These are phyloP conservation scores for Paracorniculantispora psalliotae DNA, from an alignment of 2,329 filamentous ascomycete genomes.

Conservation along the genomic window DNA sequence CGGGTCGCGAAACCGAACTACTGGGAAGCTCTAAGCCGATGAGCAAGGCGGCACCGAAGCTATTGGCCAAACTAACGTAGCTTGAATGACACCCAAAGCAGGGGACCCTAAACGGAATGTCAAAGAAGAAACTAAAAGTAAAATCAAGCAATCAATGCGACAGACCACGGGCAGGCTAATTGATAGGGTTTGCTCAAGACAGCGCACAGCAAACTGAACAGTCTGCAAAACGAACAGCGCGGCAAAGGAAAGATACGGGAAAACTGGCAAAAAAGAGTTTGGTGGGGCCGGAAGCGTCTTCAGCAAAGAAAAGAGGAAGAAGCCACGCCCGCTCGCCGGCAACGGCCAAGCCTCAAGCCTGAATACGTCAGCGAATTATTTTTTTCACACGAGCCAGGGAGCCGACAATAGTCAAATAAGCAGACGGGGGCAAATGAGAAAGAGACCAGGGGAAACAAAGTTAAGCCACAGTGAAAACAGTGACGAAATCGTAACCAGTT, in stretches of 20 bases:
- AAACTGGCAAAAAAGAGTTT: background rate
- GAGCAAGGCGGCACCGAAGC: background rate
- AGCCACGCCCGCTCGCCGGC: background rate
- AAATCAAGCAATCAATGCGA: background rate
- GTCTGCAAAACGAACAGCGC: background rate
- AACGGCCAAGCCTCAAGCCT: background rate
- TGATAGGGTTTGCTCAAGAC: background rate
- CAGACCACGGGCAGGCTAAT: background rate
- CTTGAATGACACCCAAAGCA: background rate
- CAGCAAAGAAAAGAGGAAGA: background rate
- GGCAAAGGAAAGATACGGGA: background rate
- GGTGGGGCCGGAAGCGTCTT: background rate
- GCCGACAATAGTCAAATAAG: background rate
- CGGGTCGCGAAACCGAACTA: background rate
- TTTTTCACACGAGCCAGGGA: no score
- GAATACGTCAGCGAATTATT: background rate
- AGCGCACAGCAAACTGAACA: background rate
- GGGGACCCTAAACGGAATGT: background rate
- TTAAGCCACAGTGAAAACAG: no score
- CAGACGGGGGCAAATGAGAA: background rate
- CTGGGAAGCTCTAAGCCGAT: background rate
- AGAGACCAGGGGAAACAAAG: background rate
- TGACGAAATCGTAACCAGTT: no score
- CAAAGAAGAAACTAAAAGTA: background rate
- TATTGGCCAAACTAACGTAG: background rate